A percentile compares a stretch with the other conserved stretches of the same genome.
Evolutionary conservation across 164 flowering plant species (phyloP).

Genomic region (grape (Vitis vinifera)): DNA sequence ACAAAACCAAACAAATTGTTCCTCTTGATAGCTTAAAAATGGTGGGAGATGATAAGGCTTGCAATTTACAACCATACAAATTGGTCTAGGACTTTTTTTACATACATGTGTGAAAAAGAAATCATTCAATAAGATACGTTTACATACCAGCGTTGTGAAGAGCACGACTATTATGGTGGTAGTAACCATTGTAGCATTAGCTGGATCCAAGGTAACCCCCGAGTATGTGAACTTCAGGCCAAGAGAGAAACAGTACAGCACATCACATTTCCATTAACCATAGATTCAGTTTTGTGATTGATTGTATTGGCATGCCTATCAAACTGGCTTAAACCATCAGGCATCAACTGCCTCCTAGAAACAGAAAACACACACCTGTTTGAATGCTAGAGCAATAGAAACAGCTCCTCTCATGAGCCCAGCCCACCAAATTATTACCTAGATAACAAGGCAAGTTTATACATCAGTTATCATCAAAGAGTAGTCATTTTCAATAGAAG

Average conservation of each 20-base stretch:
- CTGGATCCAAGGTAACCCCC: slow-evolving; percentile 63
- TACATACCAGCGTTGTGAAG: slow-evolving; percentile 70
- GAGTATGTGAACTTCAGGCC: slow-evolving; percentile 64
- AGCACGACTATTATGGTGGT: slow-evolving; percentile 75
- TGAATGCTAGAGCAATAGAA: slow-evolving; percentile 88
- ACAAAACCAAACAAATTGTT: too few species aligned
- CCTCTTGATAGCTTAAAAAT: too few species aligned
- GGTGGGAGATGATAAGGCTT: too few species aligned
- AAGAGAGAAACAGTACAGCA: not conserved
- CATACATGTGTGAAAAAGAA: too few species aligned
- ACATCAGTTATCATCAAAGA: not conserved
- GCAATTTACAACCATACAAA: too few species aligned
- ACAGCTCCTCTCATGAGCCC: slow-evolving; percentile 98
- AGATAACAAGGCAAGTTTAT: not conserved
- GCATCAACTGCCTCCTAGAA: not conserved
- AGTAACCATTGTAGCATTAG: slow-evolving; percentile 73
- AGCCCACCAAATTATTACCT: slow-evolving; percentile 94
- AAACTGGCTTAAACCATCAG: not conserved
- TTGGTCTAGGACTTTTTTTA: too few species aligned
- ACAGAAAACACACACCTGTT: slow-evolving; percentile 49
- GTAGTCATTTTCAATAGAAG: not conserved
- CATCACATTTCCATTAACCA: not conserved
- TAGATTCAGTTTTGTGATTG: not conserved
- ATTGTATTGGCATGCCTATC: not conserved
- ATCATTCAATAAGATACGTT: not conserved